These are phyloP conservation scores for Thelephora terrestris DNA, from an alignment of 1,284 basidiomycete species.

Conservation along the genomic window DNA sequence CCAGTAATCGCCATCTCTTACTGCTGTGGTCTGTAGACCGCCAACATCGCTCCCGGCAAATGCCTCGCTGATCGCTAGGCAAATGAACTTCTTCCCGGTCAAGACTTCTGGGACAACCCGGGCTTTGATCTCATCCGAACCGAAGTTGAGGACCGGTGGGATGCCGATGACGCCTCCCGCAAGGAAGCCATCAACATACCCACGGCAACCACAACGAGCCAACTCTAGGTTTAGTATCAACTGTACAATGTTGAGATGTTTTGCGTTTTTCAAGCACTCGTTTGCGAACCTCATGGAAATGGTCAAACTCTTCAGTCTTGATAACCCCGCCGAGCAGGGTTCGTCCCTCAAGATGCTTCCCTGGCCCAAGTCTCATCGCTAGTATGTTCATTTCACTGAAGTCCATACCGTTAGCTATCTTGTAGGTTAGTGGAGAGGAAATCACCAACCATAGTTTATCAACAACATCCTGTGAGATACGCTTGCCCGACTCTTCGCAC, in stretches of 20 bases:
- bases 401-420: neutral
- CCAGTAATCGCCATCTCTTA: slow-evolving; percentile 76
- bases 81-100: slow-evolving; percentile 73
- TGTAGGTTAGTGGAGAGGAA: neutral
- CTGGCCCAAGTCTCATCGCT: slow-evolving; percentile 89
- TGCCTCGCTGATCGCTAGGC: slow-evolving; percentile 66
- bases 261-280: neutral
- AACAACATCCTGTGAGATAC: slow-evolving; percentile 63
- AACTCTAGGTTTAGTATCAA: slow-evolving; percentile 84
- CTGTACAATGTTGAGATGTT: slow-evolving; percentile 27
- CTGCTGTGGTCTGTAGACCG: slow-evolving; percentile 78
- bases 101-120: slow-evolving; percentile 62
- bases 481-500: slow-evolving; percentile 76
- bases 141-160: slow-evolving; percentile 83
- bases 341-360: slow-evolving; percentile 82
- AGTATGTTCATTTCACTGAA: slow-evolving; percentile 64
- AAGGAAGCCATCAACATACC: slow-evolving; percentile 75
- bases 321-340: slow-evolving; percentile 77
- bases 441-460: slow-evolving; percentile 55
- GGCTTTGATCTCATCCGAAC: slow-evolving; percentile 63
- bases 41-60: slow-evolving; percentile 93
- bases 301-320: slow-evolving; percentile 84
- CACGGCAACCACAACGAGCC: slow-evolving; percentile 72
- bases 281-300: slow-evolving; percentile 56
- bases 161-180: slow-evolving; percentile 80